Evolutionary conservation across 768 basidiomycete genomes (phyloP).

Genomic region (Coprinopsis strossmayeri): DNA sequence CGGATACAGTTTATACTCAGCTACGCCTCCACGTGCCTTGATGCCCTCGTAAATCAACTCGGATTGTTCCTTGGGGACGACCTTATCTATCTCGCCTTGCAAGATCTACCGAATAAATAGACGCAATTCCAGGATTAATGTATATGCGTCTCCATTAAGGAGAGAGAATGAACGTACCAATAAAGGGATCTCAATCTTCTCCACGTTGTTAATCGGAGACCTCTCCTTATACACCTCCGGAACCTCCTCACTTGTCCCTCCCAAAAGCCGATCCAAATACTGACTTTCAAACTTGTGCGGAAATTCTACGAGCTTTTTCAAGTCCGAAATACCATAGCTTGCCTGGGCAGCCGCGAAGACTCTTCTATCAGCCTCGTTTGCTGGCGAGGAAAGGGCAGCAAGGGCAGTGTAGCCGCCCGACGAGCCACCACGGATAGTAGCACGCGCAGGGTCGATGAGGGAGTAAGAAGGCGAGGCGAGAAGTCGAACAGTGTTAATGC

Average conservation of each 20-base stretch:
- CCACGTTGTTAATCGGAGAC: slow-evolving; percentile 57
- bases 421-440: slow-evolving; percentile 65
- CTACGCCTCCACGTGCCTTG: slow-evolving; percentile 39
- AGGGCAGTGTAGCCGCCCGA: slow-evolving; percentile 72
- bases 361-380: slow-evolving; percentile 24
- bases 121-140: neutral
- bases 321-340: slow-evolving; percentile 64
- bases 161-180: slow-evolving; percentile 38
- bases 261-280: slow-evolving; percentile 58
- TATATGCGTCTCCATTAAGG: no score
- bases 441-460: slow-evolving; percentile 57
- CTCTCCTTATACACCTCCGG: slow-evolving; percentile 53
- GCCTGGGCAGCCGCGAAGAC: slow-evolving; percentile 61
- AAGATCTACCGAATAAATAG: slow-evolving; percentile 38
- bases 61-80: slow-evolving; percentile 67
- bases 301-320: slow-evolving; percentile 46
- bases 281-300: slow-evolving; percentile 70
- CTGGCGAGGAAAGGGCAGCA: slow-evolving; percentile 29
- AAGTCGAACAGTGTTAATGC: slow-evolving; percentile 44
- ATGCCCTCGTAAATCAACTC: slow-evolving; percentile 50
- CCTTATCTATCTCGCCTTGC: slow-evolving; percentile 57
- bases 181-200: slow-evolving; percentile 55
- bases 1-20: slow-evolving; percentile 54
- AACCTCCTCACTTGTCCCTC: slow-evolving; percentile 47
- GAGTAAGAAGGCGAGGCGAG: slow-evolving; percentile 40